phyloP scores from a whole-genome alignment of 2,329 filamentous ascomycete genomes.

The Apiospora sp. region DNA sequence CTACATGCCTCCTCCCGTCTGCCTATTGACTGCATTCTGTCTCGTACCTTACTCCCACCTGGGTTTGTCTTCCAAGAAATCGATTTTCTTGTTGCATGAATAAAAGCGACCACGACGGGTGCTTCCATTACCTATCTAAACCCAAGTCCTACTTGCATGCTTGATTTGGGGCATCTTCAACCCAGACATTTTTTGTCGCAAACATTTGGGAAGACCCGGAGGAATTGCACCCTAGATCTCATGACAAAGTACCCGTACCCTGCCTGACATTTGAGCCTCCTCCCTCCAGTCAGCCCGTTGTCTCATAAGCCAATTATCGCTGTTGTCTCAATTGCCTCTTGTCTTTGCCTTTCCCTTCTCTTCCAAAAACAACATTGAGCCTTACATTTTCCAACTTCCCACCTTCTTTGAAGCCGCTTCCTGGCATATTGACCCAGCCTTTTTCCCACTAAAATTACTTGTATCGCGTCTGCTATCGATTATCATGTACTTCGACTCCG shows the following conservation, averaged over 20 bases:
- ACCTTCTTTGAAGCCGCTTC: background rate
- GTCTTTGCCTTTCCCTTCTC: constrained; percentile 3
- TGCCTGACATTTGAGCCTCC: constrained; percentile 17
- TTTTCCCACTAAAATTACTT: background rate
- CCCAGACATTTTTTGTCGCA: background rate
- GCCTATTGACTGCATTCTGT: background rate
- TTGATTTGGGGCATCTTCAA: background rate
- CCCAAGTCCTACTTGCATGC: background rate
- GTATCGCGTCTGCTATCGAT: background rate
- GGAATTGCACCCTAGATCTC: background rate
- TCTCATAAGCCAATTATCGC: constrained; percentile 21
- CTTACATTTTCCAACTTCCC: background rate
- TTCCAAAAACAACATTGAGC: background rate
- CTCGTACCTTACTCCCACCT: background rate
- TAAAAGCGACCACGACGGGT: background rate
- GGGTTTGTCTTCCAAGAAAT: background rate
- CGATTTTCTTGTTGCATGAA: background rate
- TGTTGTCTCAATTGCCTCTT: constrained; percentile 1
- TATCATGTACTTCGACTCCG: constrained; percentile 13
- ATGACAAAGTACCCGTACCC: constrained; percentile 13
- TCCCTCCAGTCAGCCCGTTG: constrained; percentile 17
- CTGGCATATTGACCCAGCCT: background rate
- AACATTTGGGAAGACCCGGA: background rate
- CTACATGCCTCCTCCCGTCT: background rate
- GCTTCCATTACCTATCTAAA: too few species aligned